Evolutionary conservation across 2,329 filamentous ascomycete species (phyloP).

Genomic region (Fusarium vanettenii): DNA sequence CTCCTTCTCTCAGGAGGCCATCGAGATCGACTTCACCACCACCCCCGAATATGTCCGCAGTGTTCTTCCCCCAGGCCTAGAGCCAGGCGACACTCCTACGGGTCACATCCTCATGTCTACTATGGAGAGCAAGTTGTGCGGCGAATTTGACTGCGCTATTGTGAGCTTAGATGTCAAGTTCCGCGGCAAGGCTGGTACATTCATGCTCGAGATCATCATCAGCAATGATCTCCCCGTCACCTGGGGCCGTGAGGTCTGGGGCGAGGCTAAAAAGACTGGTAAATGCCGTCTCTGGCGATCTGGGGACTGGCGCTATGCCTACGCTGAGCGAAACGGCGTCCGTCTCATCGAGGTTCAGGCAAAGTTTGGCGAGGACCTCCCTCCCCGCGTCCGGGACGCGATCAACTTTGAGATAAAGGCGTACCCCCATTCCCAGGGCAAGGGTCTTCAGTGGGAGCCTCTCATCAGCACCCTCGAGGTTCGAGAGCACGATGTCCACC

Average conservation of each 20-base stretch:
- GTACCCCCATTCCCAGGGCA: not conserved
- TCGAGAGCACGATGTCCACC: not conserved
- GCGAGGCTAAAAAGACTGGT: not conserved
- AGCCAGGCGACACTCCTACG: not conserved
- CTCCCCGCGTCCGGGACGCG: not conserved
- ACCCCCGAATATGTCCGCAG: constrained; percentile 8
- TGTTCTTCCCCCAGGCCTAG: not conserved
- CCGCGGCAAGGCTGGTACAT: not conserved
- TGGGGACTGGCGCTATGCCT: not conserved
- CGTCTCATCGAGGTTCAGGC: constrained; percentile 6
- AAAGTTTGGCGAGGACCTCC: not conserved
- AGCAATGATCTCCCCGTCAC: not conserved
- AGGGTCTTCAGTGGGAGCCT: constrained; percentile 4
- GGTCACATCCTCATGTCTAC: not conserved
- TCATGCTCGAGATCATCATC: constrained; percentile 6
- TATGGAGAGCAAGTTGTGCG: not conserved
- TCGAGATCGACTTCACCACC: constrained; percentile 3
- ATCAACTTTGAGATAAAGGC: constrained; percentile 10
- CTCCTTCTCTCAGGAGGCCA: constrained; percentile 7
- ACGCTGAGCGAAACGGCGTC: constrained; percentile 3
- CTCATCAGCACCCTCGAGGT: not conserved
- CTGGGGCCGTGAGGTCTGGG: constrained; percentile 10
- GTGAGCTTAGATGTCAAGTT: not conserved
- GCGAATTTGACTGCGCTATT: constrained; percentile 6
- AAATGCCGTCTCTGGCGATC: not conserved